Conservation (phyloP, 2,329 filamentous ascomycete genomes). For the Pseudogymnoascus sp. region DNA sequence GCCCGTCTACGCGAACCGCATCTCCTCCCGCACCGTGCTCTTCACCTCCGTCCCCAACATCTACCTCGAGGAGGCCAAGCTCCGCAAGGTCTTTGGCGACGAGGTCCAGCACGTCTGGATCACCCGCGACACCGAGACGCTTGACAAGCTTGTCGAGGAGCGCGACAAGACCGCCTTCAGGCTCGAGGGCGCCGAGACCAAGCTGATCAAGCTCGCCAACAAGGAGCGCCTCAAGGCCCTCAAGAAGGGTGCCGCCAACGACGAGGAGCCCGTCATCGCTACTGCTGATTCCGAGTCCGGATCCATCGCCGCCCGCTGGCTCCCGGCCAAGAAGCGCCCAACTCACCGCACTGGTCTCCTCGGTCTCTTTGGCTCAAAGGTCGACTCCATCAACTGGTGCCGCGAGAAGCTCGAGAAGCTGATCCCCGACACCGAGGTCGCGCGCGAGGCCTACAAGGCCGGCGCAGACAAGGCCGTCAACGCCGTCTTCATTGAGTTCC, state of each 20-base stretch:
- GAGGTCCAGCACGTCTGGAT: slow-evolving; percentile 81
- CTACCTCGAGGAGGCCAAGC: slow-evolving; percentile 67
- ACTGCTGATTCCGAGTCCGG: slow-evolving; percentile 59
- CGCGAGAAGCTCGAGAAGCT: slow-evolving; percentile 69
- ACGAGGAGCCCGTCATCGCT: slow-evolving; percentile 35
- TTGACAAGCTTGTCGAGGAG: slow-evolving; percentile 74
- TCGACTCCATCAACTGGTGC: slow-evolving; percentile 90
- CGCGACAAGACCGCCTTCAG: slow-evolving; percentile 72
- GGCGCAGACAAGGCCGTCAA: slow-evolving; percentile 59
- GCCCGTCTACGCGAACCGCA: slow-evolving; percentile 71
- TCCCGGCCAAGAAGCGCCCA: slow-evolving; percentile 64
- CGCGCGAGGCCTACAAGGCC: slow-evolving; percentile 57
- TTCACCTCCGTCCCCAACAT: slow-evolving; percentile 75
- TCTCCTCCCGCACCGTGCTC: slow-evolving; percentile 84
- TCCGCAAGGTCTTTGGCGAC: slow-evolving; percentile 73
- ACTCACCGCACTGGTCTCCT: slow-evolving; percentile 64
- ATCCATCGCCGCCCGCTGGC: slow-evolving; percentile 63
- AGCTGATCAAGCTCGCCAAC: slow-evolving; percentile 73
- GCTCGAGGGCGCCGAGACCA: slow-evolving; percentile 79
- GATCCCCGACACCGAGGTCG: slow-evolving; percentile 59
- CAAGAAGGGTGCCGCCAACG: slow-evolving; percentile 45
- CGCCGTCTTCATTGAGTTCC: slow-evolving; percentile 87
- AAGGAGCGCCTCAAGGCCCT: slow-evolving; percentile 57
- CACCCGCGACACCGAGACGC: slow-evolving; percentile 62
- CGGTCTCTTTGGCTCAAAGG: slow-evolving; percentile 70